Conservation (phyloP, 306 rosid species). For the Dalbergia cultrata region DNA sequence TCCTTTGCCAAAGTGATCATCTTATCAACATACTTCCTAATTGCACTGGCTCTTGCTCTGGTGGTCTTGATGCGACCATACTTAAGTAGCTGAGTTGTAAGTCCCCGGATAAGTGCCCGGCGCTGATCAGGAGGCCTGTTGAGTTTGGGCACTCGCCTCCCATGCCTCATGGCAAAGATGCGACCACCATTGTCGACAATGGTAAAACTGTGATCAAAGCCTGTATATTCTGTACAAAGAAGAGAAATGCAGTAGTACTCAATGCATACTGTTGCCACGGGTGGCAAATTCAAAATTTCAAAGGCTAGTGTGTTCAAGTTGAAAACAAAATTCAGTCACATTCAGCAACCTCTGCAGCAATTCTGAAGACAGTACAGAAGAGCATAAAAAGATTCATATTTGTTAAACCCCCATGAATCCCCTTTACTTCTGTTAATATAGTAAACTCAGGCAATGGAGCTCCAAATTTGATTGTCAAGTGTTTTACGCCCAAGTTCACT, state of each 20-base stretch:
- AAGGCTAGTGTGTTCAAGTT: slow-evolving; percentile 6
- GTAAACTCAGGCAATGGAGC: background rate
- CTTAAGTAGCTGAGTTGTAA: slow-evolving; percentile 94
- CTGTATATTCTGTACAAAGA: slow-evolving; percentile 58
- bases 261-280: slow-evolving; percentile 20
- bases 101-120: slow-evolving; percentile 87
- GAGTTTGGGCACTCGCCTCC: slow-evolving; percentile 88
- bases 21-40: slow-evolving; percentile 92
- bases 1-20: slow-evolving; percentile 95
- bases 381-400: background rate
- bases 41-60: slow-evolving; percentile 93
- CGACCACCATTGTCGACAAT: slow-evolving; percentile 75
- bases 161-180: slow-evolving; percentile 92
- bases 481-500: background rate
- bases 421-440: background rate
- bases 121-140: slow-evolving; percentile 97
- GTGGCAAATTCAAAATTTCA: slow-evolving; percentile 25
- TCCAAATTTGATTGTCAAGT: background rate
- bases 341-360: slow-evolving; percentile 35
- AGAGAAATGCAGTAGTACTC: slow-evolving; percentile 31
- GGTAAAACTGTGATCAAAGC: slow-evolving; percentile 62
- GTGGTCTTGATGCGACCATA: slow-evolving; percentile 95
- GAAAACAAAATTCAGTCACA: slow-evolving; percentile 27
- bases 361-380: background rate
- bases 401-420: slow-evolving; percentile 2